Evolutionary conservation across 108 stramenopile species (phyloP), one percentile per base, ranked within the genome.

Genomic region (Chaetoceros tenuissimus): DNA sequence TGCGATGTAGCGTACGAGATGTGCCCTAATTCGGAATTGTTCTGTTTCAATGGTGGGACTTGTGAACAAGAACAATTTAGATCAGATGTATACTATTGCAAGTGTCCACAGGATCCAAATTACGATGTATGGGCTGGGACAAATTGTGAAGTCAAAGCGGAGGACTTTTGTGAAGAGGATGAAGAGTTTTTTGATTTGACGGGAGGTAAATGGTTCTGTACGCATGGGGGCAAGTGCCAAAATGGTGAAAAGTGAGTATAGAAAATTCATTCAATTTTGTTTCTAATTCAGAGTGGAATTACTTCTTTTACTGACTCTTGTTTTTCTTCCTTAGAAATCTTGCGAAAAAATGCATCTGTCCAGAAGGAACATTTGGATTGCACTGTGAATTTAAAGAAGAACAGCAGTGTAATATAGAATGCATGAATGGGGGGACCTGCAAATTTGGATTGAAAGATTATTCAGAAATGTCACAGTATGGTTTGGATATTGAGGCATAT

Each of bases 381-480:
- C 34, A 40, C 34, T 40, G 34, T 40, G 34, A 40, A 13, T 40
- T 10, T 13, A 10, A 5, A 13, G 34, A 40, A 13, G 34, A 5
- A 40, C 34, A 40, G 5, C 31, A 43, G 22, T 57, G 55, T 28
- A 34, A 8, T 17, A 29, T 57, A 10, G 3, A 19, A 3, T 57
- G 55, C 34, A 21, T 5, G 34, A 57, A 57, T 57, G 55, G 31
- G 2, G 55, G 55, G 8, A 57, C 29, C 5, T 57, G 55, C 31
- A 29, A 57, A 34, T 40, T 31, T 19, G 55, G 55, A 22, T 7
- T 27, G 3, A 57, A 57, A 40, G 55, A 43, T 18, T 40, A 10
- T 40, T 40, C 34, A 10, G 8, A 40, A 5, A 18, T 57, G 17
- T 29, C 16, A 20, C 3, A 19, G 2, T 57, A 57, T 21, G 55